A percentile compares a stretch with the other conserved stretches of the same genome.
phyloP scores from a whole-genome alignment of 139 green algal genomes.

The Chlorella sp. region DNA sequence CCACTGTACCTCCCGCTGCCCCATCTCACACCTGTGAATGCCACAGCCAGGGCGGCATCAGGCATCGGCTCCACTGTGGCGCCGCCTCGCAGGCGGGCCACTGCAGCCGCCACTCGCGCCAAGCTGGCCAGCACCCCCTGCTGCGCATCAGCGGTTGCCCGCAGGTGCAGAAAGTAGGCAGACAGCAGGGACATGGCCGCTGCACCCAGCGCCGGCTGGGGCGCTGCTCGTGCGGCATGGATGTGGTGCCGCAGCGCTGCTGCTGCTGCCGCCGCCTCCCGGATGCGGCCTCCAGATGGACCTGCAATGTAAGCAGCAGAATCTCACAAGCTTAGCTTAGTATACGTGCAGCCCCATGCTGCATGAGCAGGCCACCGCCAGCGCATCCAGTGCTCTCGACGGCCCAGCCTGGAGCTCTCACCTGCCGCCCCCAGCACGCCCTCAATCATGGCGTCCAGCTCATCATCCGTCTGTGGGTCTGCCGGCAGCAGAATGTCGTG shows the following conservation, averaged over 20 bases:
- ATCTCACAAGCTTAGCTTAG: no score
- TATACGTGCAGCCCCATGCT: no score
- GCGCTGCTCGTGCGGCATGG: not conserved
- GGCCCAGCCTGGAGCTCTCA: no score
- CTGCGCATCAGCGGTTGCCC: not conserved
- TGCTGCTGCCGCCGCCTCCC: not conserved
- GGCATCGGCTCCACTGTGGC: slow-evolving; percentile 21
- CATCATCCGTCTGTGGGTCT: slow-evolving; percentile 1
- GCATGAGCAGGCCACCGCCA: no score
- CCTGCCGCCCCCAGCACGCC: not conserved
- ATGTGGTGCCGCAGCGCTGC: slow-evolving; percentile 1
- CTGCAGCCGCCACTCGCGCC: slow-evolving; percentile 36
- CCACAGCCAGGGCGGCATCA: slow-evolving; percentile 43
- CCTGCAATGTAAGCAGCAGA: no score
- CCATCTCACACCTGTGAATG: not conserved
- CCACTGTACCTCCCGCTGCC: no score
- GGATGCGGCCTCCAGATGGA: not conserved
- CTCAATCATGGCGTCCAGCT: not conserved
- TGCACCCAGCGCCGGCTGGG: slow-evolving; percentile 15
- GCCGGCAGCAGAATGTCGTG: slow-evolving; percentile 22
- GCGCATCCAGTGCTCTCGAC: no score
- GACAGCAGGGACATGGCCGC: slow-evolving; percentile 35
- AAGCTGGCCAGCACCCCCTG: slow-evolving; percentile 30
- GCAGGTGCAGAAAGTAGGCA: slow-evolving; percentile 35
- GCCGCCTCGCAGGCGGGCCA: slow-evolving; percentile 33